Base-by-base conservation (phyloP, 148 eudicot species). In the Chenopodium formosanum region DNA sequence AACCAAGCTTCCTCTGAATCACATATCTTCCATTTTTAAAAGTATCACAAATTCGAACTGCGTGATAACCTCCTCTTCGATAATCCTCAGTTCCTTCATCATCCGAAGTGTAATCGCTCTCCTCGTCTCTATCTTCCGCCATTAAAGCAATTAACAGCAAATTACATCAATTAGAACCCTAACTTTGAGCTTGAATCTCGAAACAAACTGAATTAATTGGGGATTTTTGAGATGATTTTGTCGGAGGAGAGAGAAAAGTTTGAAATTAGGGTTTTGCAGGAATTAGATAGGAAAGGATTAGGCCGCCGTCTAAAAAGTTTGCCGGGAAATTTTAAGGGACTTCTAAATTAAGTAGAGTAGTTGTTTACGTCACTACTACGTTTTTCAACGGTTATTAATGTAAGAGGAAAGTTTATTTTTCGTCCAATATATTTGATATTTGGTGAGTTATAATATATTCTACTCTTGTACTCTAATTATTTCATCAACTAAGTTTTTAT, bases 1-100 rank as follows among this genome's bases (percentile, higher is more conserved):
- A 94, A 25, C 98, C 98, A 66, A 94, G 98, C 87, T 94, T 94
- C 78, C 83, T 75, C 82, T 92, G 98, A n/a, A 89, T 93, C 53
- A 92, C 85, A 76, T 91, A 94, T 67, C 93, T 87, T 10, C 89
- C 92, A 71, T 87, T 85, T 79, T 86, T 90, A 81, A 94, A 94
- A 19, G 88, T 77, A 52, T 94, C 98, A 9, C 92, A 96, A 64
- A 92, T 74, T 68, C 87, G 82, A 46, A 94, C 96, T 2, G 89
- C 87, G 74, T 94, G 94, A 82, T 92, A 94, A 5, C 98, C 98
- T 29, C 82, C 92, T 90, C 88, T 91, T 75, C 82, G 78, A 44
- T 85, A 85, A 69, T 85, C 85, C 25, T 79, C 87, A 1, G 56
- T 88, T 78, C 91, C 92, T 86, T 93, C 90, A 67, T 88, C 87